Base-by-base conservation (phyloP, 225 moss, liverwort and hornwort genomes). In the Physcomitrium patens region DNA sequence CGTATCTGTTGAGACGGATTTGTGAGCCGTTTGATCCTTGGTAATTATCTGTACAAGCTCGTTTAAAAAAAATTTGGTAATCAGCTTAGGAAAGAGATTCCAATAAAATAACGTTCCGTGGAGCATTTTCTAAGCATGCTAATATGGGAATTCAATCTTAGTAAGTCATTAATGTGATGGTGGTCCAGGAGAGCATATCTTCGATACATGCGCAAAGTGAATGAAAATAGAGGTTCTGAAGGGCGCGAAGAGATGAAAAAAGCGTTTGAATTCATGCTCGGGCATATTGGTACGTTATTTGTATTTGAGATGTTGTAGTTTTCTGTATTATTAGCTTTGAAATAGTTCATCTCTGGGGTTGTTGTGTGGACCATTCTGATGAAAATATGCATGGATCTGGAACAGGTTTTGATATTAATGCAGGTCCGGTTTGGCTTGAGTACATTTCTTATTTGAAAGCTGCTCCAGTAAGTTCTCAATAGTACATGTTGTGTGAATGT, bases 211-310 rank as follows among this genome's bases (percentile, higher is more conserved):
- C 78, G 79, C 18, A 92, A 86, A 75, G 88, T 90, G 62, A 92
- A 85, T 49, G 91, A 92, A 19, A 85, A 75, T 51, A 86, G 85
- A 76, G 89, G 91, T 61, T 52, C 76, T 45, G 92, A 92, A 71
- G 92, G 92, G 45, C 87, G 92, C 31, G 90, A 90, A 67, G 92
- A 92, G 74, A 78, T 88, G 88, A 92, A 83, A 76, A 92, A 92
- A 78, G 92, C 92, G 4, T 92, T 77, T 66, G 90, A 92, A 60
- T 92, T 92, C 46, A 90, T 90, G 92, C 90, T 92, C 61, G 78
- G 75, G 46, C 88, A 92, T 76, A 81, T 92, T 70, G 92, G 92
- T 92, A 49, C 15, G 86, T 63, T 23, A 4, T 16, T 20, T 58
- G 42, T 70, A 24, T 61, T 13, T 46, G 57, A 37, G 59, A 68